These are phyloP conservation scores for Colletotrichum sp. DNA, from an alignment of 2,329 filamentous ascomycete genomes.

Conservation along the genomic window DNA sequence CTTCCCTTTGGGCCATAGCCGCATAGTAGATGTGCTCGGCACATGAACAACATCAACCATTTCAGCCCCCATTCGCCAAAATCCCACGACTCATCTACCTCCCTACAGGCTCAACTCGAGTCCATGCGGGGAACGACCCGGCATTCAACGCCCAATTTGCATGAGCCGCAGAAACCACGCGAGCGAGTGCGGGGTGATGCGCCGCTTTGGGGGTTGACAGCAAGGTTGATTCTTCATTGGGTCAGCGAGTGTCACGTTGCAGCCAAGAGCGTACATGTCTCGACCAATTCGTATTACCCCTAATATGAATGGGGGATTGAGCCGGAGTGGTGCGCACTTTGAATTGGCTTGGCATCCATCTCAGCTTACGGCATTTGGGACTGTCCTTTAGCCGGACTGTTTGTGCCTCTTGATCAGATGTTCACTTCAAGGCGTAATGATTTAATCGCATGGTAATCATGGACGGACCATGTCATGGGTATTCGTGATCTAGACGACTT, in stretches of 20 bases:
- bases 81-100: background rate
- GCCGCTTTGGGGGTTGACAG: background rate
- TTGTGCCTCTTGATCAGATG: background rate
- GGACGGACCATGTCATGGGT: background rate
- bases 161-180: background rate
- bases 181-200: background rate
- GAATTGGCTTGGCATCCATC: background rate
- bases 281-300: background rate
- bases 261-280: background rate
- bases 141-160: background rate
- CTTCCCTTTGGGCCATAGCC: background rate
- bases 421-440: background rate
- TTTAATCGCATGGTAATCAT: background rate
- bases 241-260: background rate
- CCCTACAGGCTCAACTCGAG: conserved; percentile 3
- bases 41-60: background rate
- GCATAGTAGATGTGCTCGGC: background rate
- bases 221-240: background rate
- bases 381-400: background rate
- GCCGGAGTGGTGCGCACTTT: background rate
- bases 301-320: background rate
- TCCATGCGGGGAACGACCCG: background rate
- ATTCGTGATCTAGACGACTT: background rate
- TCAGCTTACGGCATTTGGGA: background rate
- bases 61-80: background rate